Evolutionary conservation across 257 asterid genomes (phyloP), one percentile per base, ranked within the genome.

Genomic region (Knoxia roxburghii): DNA sequence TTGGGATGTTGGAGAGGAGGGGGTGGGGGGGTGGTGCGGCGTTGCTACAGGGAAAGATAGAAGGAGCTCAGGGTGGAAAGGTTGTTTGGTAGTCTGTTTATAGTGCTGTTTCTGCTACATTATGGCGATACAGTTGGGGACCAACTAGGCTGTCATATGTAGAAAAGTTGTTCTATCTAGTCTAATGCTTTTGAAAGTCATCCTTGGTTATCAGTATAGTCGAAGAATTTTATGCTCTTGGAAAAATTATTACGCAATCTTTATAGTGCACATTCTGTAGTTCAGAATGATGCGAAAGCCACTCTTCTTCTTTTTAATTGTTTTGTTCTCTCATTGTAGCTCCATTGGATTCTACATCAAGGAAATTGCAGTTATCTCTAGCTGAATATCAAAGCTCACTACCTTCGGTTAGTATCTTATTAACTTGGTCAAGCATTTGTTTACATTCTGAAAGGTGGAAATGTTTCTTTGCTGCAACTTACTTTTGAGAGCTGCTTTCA

Each of bases 351-450:
- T 65, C 76, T 35, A 20, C 61, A 32, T 54, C 69, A 37, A 61
- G 64, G 54, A 58, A 70, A 9, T 61, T 67, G 29, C 49, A 15
- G 55, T 33, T 68, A 29, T 39, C 53, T 12, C 11, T 39, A 51
- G 24, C 24, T 58, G 78, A 50, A 65, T 64, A 66, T 63, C 40
- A 37, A 41, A 53, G 59, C 50, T 17, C 68, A 11, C 71, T 11
- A 23, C 59, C 75, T 10, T 46, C 30, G 78, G 83, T 79, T n/a
- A 79, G 80, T 72, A 37, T 70, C 50, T 64, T 41, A 29, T 5
- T 21, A 26, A 27, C 52, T 48, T 69, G 53, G 50, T 18, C 40
- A 32, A 15, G 52, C 32, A 29, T 35, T 35, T 49, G 35, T 40
- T 58, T 18, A 45, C 64, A 29, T 37, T 4, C 21, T 26, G 23